phyloP scores from a whole-genome alignment of 352 stramenopile genomes.

The Globisporangium yorkense region DNA sequence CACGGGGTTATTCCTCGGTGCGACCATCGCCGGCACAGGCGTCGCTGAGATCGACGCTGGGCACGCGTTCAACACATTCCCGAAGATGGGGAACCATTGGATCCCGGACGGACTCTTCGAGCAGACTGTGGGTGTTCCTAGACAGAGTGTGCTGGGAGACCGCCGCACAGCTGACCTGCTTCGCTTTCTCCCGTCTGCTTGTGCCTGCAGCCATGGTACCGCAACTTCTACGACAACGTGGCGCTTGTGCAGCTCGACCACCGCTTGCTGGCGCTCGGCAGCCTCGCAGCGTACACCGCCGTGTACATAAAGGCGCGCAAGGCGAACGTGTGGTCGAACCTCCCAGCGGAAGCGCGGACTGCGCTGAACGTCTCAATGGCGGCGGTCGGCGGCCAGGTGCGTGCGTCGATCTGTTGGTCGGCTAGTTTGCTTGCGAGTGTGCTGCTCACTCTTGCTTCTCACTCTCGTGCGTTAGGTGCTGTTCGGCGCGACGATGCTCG shows the following conservation, averaged over 20 bases:
- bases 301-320: constrained; percentile 57
- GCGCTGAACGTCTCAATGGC: constrained; percentile 51
- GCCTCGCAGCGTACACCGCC: constrained; percentile 48
- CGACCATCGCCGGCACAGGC: constrained; percentile 33
- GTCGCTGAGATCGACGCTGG: constrained; percentile 96
- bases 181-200: not conserved
- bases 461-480: constrained; percentile 49
- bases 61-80: constrained; percentile 96
- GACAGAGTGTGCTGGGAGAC: not conserved
- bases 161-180: not conserved
- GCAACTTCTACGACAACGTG: constrained; percentile 96
- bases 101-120: constrained; percentile 80
- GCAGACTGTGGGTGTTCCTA: constrained; percentile 24
- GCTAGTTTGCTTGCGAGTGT: not conserved
- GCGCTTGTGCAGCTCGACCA: constrained; percentile 97
- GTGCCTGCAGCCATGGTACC: constrained; percentile 47
- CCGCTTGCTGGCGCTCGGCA: constrained; percentile 88
- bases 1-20: constrained; percentile 34
- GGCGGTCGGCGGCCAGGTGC: constrained; percentile 43
- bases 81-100: constrained; percentile 89
- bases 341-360: constrained; percentile 53
- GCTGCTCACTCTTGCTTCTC: not conserved
- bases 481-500: constrained; percentile 92
- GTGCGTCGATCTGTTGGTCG: not conserved
- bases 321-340: constrained; percentile 52